Percentiles rank a stretch among this genome's conserved stretches.
Conservation (phyloP, 2,329 filamentous ascomycete species). For the Xylariaceae sp. region DNA sequence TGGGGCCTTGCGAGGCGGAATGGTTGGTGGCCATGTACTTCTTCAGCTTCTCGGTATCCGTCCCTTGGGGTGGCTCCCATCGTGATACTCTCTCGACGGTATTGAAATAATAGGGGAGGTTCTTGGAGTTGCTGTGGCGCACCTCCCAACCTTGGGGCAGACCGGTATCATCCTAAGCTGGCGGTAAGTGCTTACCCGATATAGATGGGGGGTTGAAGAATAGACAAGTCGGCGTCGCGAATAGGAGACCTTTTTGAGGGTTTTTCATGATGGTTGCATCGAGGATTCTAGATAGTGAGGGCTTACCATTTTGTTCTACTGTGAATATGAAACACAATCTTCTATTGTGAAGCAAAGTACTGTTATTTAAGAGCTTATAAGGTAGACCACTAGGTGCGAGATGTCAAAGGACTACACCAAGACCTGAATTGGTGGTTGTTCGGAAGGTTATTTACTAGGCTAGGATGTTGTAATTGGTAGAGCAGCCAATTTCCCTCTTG, state of each 20-base stretch:
- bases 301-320: conserved; percentile 26
- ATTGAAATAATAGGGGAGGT: conserved; percentile 99
- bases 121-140: conserved; percentile 97
- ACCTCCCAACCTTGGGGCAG: conserved; percentile 92
- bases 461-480: background rate
- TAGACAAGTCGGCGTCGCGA: background rate
- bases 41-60: conserved; percentile 92
- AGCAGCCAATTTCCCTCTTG: background rate
- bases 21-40: conserved; percentile 91
- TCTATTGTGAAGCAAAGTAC: background rate
- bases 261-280: background rate
- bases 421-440: conserved; percentile 1
- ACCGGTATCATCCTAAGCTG: conserved; percentile 70
- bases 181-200: conserved; percentile 12
- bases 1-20: conserved; percentile 59
- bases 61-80: conserved; percentile 91
- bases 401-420: background rate
- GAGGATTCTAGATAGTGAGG: background rate
- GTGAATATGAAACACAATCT: background rate
- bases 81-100: conserved; percentile 81
- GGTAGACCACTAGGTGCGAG: background rate
- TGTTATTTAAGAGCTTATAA: background rate
- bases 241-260: background rate
- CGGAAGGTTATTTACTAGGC: background rate
- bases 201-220: background rate